These are phyloP conservation scores for Nemania diffusa DNA, from an alignment of 2,329 filamentous ascomycete genomes.

Conservation along the genomic window DNA sequence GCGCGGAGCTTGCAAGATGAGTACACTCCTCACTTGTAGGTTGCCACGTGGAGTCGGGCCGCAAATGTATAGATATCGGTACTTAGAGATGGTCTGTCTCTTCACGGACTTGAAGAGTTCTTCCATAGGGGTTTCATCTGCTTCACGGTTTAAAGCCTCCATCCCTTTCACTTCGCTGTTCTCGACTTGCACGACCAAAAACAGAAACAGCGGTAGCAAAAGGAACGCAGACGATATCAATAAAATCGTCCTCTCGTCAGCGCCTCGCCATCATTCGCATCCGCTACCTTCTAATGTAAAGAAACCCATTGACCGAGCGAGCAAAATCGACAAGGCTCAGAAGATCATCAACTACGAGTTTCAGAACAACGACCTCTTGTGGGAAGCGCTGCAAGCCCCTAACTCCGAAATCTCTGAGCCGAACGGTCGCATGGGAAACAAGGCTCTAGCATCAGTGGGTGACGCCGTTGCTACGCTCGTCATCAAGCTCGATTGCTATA, in stretches of 20 bases:
- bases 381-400: constrained; percentile 33
- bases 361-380: constrained; percentile 22
- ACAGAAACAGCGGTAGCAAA: neutral
- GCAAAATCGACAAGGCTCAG: constrained; percentile 19
- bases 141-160: neutral
- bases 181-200: neutral
- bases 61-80: neutral
- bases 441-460: constrained; percentile 27
- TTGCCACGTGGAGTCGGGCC: neutral
- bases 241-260: neutral
- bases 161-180: neutral
- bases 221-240: too few species aligned
- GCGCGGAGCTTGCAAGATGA: neutral
- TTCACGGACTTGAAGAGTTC: neutral
- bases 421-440: constrained; percentile 27
- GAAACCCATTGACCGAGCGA: neutral
- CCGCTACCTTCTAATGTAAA: neutral
- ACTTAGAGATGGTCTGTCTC: neutral
- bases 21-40: neutral
- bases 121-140: neutral
- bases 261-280: neutral
- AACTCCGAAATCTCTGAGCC: neutral
- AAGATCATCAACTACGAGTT: constrained; percentile 28
- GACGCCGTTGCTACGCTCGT: constrained; percentile 25
- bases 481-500: constrained; percentile 19